Evolutionary conservation across 306 rosid species (phyloP).

Genomic region (Medicago lupulina): DNA sequence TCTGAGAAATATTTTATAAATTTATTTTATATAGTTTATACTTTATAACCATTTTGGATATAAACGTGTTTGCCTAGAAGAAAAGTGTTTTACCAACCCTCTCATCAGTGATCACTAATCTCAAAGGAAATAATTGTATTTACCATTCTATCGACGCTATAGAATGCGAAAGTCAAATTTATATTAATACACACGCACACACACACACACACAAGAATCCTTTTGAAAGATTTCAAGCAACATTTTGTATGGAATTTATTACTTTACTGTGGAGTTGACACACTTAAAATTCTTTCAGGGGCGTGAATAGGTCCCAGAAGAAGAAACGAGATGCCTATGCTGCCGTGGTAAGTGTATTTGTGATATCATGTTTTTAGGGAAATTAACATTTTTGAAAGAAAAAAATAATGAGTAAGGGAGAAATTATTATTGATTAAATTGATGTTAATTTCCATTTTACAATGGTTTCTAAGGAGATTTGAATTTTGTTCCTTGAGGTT

Average conservation of each 20-base stretch:
- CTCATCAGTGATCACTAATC: not conserved
- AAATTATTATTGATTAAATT: no score
- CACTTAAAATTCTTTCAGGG: constrained; percentile 48
- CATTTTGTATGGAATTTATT: not conserved
- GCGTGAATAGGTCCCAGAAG: constrained; percentile 48
- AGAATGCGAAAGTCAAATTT: not conserved
- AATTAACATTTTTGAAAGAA: no score
- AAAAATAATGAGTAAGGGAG: no score
- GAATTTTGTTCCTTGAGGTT: no score
- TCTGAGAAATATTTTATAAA: not conserved
- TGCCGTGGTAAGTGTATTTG: constrained; percentile 48
- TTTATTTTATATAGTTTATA: no score
- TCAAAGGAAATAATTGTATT: not conserved
- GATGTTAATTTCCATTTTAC: no score
- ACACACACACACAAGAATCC: not conserved
- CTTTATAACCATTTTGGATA: no score
- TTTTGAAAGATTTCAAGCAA: not conserved
- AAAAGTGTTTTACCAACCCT: no score
- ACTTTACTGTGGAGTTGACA: constrained; percentile 23
- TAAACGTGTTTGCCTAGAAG: no score
- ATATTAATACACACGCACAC: not conserved
- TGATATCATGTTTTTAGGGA: not conserved
- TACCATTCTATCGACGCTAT: not conserved
- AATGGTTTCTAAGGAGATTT: no score
- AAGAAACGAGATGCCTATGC: constrained; percentile 54